Percentiles rank a stretch among this genome's conserved stretches.
Evolutionary conservation across 1,284 basidiomycete species (phyloP).

Genomic region (Ceratobasidium papillatum): DNA sequence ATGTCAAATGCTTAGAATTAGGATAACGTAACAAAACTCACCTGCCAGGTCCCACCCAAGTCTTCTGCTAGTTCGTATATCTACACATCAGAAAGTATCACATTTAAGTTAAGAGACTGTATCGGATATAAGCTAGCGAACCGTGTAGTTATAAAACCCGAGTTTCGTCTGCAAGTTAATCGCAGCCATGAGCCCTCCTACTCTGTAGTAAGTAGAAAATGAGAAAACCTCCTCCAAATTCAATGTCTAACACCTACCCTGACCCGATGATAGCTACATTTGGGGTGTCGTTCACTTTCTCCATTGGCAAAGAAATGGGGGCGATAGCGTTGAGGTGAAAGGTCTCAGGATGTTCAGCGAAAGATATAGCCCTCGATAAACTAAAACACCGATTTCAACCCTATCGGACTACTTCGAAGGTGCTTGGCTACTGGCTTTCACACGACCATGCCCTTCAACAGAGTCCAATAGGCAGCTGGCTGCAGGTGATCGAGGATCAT

Average conservation of each 20-base stretch:
- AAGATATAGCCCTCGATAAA: not conserved
- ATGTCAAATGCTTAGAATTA: not conserved
- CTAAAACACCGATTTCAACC: too few relatives aligned
- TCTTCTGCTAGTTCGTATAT: conserved; percentile 60
- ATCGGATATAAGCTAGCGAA: not conserved
- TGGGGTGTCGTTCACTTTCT: not conserved
- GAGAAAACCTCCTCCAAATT: not conserved
- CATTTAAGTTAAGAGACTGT: not conserved
- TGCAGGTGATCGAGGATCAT: not conserved
- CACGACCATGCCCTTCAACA: not conserved
- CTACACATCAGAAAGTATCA: conserved; percentile 48
- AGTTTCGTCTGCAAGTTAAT: conserved; percentile 18
- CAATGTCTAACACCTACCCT: not conserved
- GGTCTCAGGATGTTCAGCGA: not conserved
- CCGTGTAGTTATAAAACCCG: conserved; percentile 27
- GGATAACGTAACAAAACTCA: conserved; percentile 48
- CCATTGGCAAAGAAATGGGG: not conserved
- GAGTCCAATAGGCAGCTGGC: not conserved
- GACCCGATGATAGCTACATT: conserved; percentile 37
- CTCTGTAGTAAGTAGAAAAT: not conserved
- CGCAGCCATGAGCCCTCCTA: conserved; percentile 23
- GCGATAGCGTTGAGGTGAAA: not conserved
- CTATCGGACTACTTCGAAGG: too few relatives aligned
- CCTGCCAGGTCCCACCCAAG: conserved; percentile 65
- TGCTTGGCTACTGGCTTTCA: not conserved